These are phyloP conservation scores for Alternaria burnsii DNA, from an alignment of 2,329 filamentous ascomycete species.

Conservation along the genomic window DNA sequence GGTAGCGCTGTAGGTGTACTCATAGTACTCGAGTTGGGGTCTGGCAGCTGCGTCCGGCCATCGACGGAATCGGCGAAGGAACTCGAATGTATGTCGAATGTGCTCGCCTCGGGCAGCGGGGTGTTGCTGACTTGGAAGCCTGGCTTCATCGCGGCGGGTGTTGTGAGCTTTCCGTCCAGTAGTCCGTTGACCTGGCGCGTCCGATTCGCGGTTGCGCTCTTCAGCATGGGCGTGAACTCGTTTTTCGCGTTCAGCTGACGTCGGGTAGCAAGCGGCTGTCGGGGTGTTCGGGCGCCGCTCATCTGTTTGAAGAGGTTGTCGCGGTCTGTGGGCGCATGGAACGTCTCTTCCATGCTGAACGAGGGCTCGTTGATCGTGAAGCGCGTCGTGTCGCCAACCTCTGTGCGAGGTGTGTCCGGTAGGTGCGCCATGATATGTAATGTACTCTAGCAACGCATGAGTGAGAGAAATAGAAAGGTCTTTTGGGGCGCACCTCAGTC, in stretches of 20 bases:
- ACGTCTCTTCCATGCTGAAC: constrained; percentile 86
- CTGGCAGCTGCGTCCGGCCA: constrained; percentile 77
- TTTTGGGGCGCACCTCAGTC: constrained; percentile 22
- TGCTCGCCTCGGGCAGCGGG: constrained; percentile 80
- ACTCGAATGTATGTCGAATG: constrained; percentile 53
- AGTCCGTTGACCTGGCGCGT: constrained; percentile 51
- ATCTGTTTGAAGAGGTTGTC: constrained; percentile 80
- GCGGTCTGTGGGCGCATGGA: constrained; percentile 75
- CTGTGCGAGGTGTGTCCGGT: constrained; percentile 87
- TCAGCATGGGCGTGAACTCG: constrained; percentile 95
- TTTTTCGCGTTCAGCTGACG: constrained; percentile 66
- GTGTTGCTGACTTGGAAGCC: constrained; percentile 74
- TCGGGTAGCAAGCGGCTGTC: constrained; percentile 68
- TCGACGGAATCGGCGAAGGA: constrained; percentile 64
- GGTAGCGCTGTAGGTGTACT: constrained; percentile 82
- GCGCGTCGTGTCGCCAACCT: constrained; percentile 84
- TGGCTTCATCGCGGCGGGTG: constrained; percentile 71
- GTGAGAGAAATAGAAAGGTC: constrained; percentile 35
- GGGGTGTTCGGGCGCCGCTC: constrained; percentile 74
- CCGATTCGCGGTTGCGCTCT: constrained; percentile 78
- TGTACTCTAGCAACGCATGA: constrained; percentile 39
- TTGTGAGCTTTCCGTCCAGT: constrained; percentile 55
- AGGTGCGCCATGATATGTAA: constrained; percentile 55
- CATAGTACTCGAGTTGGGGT: constrained; percentile 78
- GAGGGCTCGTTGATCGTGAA: constrained; percentile 73